phyloP scores from a whole-genome alignment of 257 asterid genomes.

The Capsicum rhomboideum region DNA sequence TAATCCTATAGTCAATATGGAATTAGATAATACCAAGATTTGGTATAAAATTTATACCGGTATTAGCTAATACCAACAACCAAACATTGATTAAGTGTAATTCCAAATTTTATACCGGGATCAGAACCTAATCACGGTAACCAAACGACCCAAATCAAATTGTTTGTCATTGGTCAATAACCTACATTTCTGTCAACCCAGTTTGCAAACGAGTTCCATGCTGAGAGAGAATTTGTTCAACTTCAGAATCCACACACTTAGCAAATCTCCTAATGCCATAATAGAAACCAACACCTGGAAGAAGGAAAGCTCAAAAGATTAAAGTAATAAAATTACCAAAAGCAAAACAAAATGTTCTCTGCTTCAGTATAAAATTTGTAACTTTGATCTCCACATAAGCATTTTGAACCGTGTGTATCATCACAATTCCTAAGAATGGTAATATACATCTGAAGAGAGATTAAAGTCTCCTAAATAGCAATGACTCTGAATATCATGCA shows the following conservation, averaged over 20 bases:
- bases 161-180: conserved; percentile 1
- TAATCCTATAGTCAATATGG: neutral
- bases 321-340: neutral
- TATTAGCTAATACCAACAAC: neutral
- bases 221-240: conserved; percentile 49
- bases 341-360: neutral
- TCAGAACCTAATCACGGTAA: neutral
- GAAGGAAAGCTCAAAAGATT: neutral
- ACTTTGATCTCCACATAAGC: neutral
- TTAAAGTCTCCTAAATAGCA: neutral
- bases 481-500: neutral
- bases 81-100: neutral
- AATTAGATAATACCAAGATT: neutral
- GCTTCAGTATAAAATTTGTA: neutral
- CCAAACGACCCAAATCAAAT: neutral
- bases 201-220: conserved; percentile 65
- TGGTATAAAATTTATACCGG: neutral
- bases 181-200: conserved; percentile 59
- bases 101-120: neutral
- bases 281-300: conserved; percentile 35
- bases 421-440: neutral
- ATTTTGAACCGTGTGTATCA: neutral
- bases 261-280: conserved; percentile 24
- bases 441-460: neutral
- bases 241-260: conserved; percentile 24